phyloP scores from a whole-genome alignment of 208 protist species.

The Tetramitus jugosus region DNA sequence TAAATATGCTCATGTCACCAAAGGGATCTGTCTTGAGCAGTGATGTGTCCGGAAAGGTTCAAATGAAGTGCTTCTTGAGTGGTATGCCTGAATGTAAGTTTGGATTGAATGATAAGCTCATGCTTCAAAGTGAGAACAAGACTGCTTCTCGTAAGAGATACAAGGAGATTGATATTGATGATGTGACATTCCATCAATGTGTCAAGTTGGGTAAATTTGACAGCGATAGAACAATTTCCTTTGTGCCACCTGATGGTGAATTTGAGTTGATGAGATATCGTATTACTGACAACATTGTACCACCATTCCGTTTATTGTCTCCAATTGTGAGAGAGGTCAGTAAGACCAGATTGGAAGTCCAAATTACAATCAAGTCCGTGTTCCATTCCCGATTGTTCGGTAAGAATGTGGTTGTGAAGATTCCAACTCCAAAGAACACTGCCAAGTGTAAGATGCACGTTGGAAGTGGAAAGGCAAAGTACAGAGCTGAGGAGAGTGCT shows the following conservation, averaged over 20 bases:
- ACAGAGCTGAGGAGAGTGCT: conserved; percentile 63
- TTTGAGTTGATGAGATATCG: conserved; percentile 94
- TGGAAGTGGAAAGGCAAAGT: conserved; percentile 71
- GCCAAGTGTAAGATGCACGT: conserved; percentile 65
- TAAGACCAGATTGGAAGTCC: conserved; percentile 69
- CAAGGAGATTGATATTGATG: conserved; percentile 65
- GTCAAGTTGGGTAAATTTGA: conserved; percentile 92
- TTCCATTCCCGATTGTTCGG: conserved; percentile 1
- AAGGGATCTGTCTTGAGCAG: conserved; percentile 77
- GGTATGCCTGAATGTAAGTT: conserved; percentile 98
- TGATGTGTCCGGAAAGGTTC: conserved; percentile 77
- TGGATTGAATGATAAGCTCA: conserved; percentile 87
- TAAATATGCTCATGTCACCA: conserved; percentile 86
- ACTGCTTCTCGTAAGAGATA: conserved; percentile 15
- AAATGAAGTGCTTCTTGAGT: conserved; percentile 91
- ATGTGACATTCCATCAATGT: conserved; percentile 94
- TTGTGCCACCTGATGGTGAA: conserved; percentile 90
- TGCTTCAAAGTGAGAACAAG: conserved; percentile 48
- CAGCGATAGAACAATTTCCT: conserved; percentile 58
- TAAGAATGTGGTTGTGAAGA: conserved; percentile 51
- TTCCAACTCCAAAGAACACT: conserved; percentile 85
- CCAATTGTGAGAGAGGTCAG: conserved; percentile 81
- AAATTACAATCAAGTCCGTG: background rate
- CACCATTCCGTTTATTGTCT: conserved; percentile 78
- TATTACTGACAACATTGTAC: conserved; percentile 76